Conservation (phyloP, 257 asterid species). For the Forsythia suspensa region DNA sequence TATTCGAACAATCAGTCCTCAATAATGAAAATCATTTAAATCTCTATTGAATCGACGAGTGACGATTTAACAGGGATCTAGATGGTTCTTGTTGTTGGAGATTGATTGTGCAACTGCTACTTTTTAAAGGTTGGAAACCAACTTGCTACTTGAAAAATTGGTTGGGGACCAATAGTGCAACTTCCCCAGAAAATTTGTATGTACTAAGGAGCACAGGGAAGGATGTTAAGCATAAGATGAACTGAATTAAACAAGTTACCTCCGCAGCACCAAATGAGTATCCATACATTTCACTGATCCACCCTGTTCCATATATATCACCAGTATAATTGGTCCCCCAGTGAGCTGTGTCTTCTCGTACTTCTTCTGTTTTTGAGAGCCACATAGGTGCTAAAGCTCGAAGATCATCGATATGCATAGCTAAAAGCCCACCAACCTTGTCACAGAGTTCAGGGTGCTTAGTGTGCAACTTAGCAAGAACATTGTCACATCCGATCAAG, state of each 20-base stretch:
- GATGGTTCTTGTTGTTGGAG: too few species aligned
- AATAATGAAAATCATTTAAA: too few species aligned
- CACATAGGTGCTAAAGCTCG: slow-evolving; percentile 93
- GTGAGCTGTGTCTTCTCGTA: slow-evolving; percentile 78
- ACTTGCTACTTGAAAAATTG: too few species aligned
- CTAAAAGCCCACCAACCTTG: slow-evolving; percentile 98
- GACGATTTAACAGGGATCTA: too few species aligned
- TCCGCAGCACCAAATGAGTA: slow-evolving; percentile 99
- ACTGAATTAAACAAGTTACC: slow-evolving; percentile 33
- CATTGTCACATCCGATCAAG: slow-evolving; percentile 89
- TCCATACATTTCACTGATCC: slow-evolving; percentile 99
- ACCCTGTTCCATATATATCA: slow-evolving; percentile 82
- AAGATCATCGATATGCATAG: slow-evolving; percentile 95
- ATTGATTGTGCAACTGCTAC: not conserved
- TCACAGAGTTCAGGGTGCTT: slow-evolving; percentile 93
- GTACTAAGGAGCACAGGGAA: not conserved
- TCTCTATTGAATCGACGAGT: too few species aligned
- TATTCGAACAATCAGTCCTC: too few species aligned
- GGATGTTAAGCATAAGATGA: not conserved
- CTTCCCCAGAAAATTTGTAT: not conserved
- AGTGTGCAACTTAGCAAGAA: slow-evolving; percentile 86
- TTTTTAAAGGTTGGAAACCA: not conserved
- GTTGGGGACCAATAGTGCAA: not conserved
- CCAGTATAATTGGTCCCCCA: slow-evolving; percentile 95
- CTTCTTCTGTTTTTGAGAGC: slow-evolving; percentile 95